Evolutionary conservation across 805 yeast species (phyloP).

Genomic region (Schwanniomyces occidentalis): DNA sequence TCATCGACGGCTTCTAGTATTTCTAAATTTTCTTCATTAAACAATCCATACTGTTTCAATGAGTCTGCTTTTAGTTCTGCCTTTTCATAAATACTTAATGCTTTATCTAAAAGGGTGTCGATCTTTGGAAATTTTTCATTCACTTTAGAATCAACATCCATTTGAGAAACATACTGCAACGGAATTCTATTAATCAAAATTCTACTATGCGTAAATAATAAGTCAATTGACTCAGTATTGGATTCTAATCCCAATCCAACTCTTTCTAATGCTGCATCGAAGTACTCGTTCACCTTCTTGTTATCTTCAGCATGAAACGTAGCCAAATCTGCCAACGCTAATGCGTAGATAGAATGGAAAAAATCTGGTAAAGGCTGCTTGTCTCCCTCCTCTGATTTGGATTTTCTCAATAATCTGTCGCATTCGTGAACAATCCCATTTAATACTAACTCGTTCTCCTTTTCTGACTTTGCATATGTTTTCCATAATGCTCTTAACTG

Average conservation of each 20-base stretch:
- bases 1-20: constrained; percentile 64
- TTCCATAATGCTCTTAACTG: constrained; percentile 75
- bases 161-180: constrained; percentile 52
- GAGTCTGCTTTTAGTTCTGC: constrained; percentile 36
- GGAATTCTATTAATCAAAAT: constrained; percentile 61
- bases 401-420: constrained; percentile 68
- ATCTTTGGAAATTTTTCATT: constrained; percentile 35
- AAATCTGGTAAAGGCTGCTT: constrained; percentile 37
- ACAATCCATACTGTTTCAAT: constrained; percentile 26
- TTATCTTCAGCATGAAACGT: constrained; percentile 46
- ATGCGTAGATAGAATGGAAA: constrained; percentile 74
- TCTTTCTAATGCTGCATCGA: constrained; percentile 74
- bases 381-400: constrained; percentile 8
- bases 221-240: constrained; percentile 45
- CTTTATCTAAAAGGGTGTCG: constrained; percentile 43
- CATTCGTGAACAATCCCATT: constrained; percentile 93
- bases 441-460: constrained; percentile 62
- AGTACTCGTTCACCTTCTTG: constrained; percentile 49
- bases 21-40: constrained; percentile 47
- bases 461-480: constrained; percentile 55
- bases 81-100: constrained; percentile 45
- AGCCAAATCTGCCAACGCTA: constrained; percentile 66
- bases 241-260: constrained; percentile 55
- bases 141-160: constrained; percentile 41
- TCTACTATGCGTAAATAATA: constrained; percentile 55